Conservation (phyloP, 1,139 yeast species). For the Sugiyamaella xylanicola region DNA sequence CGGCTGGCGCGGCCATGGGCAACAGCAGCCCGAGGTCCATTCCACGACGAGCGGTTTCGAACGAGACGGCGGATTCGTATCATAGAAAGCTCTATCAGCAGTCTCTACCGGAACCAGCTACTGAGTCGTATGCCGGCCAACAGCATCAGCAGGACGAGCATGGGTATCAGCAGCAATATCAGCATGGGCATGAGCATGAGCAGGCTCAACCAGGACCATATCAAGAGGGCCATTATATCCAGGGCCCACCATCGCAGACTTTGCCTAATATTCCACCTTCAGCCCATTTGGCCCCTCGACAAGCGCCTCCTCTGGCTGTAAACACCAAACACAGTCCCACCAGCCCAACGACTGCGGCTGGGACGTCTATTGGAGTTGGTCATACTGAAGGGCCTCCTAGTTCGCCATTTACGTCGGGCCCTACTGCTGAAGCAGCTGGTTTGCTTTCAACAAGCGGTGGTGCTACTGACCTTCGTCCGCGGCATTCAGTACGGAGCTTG, state of each 20-base stretch:
- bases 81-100: constrained; percentile 1
- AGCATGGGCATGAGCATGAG: neutral
- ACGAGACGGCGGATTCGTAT: neutral
- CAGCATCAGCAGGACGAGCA: neutral
- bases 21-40: constrained; percentile 3
- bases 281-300: constrained; percentile 7
- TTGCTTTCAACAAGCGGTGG: constrained; percentile 4
- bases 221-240: neutral
- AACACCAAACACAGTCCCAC: constrained; percentile 1
- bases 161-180: neutral
- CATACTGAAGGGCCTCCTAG: constrained; percentile 1
- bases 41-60: constrained; percentile 6
- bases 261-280: constrained; percentile 13
- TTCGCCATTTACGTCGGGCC: constrained; percentile 19
- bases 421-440: constrained; percentile 16
- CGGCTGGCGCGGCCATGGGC: neutral
- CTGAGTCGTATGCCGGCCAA: neutral
- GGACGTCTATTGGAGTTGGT: neutral
- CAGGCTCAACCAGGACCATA: neutral
- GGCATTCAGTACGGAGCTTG: constrained; percentile 25
- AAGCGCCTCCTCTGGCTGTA: constrained; percentile 2
- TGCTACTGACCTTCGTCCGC: constrained; percentile 14
- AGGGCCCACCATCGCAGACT: neutral
- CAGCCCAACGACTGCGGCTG: constrained; percentile 5
- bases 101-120: neutral